A percentile compares a stretch with the other conserved stretches of the same genome.
phyloP scores from a whole-genome alignment of 805 yeast genomes.

The Ogataea paraovalis region DNA sequence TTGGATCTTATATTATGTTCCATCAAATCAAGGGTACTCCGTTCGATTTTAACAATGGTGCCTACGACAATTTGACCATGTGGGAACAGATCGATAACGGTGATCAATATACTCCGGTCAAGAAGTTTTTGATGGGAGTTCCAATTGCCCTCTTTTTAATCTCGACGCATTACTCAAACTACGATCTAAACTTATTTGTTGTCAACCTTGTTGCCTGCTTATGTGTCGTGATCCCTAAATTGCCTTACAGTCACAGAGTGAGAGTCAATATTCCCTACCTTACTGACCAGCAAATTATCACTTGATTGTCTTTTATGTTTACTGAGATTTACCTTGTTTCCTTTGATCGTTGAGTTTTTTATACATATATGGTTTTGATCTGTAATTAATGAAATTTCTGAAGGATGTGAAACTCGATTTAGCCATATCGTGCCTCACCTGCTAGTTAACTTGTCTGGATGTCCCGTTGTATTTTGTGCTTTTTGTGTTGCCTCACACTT shows the following conservation, averaged over 20 bases:
- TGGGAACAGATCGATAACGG: slow-evolving; percentile 95
- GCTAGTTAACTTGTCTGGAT: too few relatives aligned
- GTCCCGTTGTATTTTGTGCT: too few relatives aligned
- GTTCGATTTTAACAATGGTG: slow-evolving; percentile 94
- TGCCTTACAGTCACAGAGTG: slow-evolving; percentile 77
- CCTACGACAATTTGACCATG: slow-evolving; percentile 93
- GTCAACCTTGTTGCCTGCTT: slow-evolving; percentile 79
- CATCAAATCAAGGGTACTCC: slow-evolving; percentile 97
- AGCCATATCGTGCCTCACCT: too few relatives aligned
- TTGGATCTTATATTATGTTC: slow-evolving; percentile 93
- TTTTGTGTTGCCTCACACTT: background rate
- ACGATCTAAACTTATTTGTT: slow-evolving; percentile 73
- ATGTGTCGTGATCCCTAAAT: slow-evolving; percentile 85
- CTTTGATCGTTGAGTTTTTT: background rate
- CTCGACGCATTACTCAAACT: slow-evolving; percentile 86
- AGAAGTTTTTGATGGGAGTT: slow-evolving; percentile 88
- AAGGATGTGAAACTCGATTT: background rate
- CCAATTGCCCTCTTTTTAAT: slow-evolving; percentile 84
- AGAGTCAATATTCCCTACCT: slow-evolving; percentile 58
- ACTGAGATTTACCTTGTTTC: background rate
- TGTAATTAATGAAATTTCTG: slow-evolving; percentile 1
- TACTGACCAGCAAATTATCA: slow-evolving; percentile 34
- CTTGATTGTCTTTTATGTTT: slow-evolving; percentile 6
- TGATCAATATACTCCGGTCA: slow-evolving; percentile 94
- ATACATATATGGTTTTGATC: background rate